These are phyloP conservation scores for Vanrija sp. DNA, from an alignment of 1,284 basidiomycete species.

Conservation along the genomic window DNA sequence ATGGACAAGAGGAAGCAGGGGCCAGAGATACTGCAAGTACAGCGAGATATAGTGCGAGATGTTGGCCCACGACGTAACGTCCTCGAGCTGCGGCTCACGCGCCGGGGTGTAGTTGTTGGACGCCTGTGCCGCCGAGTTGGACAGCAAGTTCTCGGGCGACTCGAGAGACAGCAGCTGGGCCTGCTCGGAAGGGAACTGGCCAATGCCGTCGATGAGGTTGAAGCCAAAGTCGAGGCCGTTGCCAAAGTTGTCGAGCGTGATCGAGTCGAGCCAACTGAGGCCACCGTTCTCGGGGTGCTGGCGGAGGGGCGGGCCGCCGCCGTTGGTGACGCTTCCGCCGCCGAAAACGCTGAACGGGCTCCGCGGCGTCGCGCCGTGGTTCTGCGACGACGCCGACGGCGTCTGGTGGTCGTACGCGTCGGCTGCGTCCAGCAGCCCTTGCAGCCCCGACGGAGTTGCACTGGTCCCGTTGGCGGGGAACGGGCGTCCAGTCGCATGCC, in stretches of 20 bases:
- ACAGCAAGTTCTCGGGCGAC: conserved; percentile 25
- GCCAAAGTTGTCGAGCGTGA: conserved; percentile 14
- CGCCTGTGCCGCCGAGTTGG: background rate
- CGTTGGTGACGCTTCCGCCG: conserved; percentile 9
- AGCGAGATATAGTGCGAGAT: conserved; percentile 46
- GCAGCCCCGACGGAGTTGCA: background rate
- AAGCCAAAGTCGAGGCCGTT: conserved; percentile 9
- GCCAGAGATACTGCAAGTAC: conserved; percentile 46
- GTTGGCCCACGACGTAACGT: conserved; percentile 45
- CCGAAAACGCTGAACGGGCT: conserved; percentile 20
- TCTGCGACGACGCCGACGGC: background rate
- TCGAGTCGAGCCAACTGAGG: conserved; percentile 24
- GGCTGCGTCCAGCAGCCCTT: background rate
- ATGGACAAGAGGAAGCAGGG: conserved; percentile 46
- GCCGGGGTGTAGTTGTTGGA: background rate
- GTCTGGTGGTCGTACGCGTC: background rate
- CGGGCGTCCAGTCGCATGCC: background rate
- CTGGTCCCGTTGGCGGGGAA: background rate
- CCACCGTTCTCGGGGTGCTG: conserved; percentile 14
- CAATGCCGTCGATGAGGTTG: conserved; percentile 6
- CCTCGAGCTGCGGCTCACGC: conserved; percentile 40
- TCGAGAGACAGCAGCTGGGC: conserved; percentile 39
- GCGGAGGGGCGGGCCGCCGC: background rate
- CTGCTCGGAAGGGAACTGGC: conserved; percentile 31
- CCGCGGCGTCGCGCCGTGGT: background rate